A percentile compares a stretch with the other conserved stretches of the same genome.
phyloP scores from a whole-genome alignment of 1,284 basidiomycete species.

The Pseudozyma thailandica region DNA sequence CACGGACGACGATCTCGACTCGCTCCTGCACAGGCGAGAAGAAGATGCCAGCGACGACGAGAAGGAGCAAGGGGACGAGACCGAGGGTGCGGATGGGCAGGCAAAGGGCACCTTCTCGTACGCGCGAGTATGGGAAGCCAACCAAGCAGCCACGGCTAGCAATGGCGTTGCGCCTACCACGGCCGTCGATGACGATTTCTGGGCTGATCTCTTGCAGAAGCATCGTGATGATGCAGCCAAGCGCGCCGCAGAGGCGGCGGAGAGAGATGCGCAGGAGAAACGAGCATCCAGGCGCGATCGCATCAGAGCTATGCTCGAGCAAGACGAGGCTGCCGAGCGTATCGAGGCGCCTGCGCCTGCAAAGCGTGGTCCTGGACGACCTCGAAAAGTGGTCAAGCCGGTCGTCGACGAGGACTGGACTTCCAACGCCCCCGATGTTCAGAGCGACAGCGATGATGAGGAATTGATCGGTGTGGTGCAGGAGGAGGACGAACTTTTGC shows the following conservation, averaged over 20 bases:
- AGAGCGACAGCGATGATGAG: slow-evolving; percentile 35
- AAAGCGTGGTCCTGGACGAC: slow-evolving; percentile 31
- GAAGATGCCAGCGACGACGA: slow-evolving; percentile 46
- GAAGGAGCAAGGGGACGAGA: slow-evolving; percentile 12
- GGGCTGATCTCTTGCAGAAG: slow-evolving; percentile 63
- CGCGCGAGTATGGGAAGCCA: slow-evolving; percentile 66
- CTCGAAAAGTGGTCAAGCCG: slow-evolving; percentile 24
- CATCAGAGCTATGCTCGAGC: slow-evolving; percentile 31
- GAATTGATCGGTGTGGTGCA: slow-evolving; percentile 28
- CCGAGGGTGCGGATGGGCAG: slow-evolving; percentile 23
- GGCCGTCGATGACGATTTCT: slow-evolving; percentile 58
- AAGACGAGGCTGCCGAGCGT: slow-evolving; percentile 13
- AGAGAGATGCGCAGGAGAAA: slow-evolving; percentile 22
- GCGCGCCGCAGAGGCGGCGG: slow-evolving; percentile 26
- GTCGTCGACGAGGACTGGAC: slow-evolving; percentile 32
- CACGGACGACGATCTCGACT: slow-evolving; percentile 65
- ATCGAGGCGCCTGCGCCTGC: slow-evolving; percentile 3
- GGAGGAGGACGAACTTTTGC: slow-evolving; percentile 33
- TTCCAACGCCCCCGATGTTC: slow-evolving; percentile 9
- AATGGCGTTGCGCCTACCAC: slow-evolving; percentile 51
- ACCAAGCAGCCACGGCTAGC: slow-evolving; percentile 22
- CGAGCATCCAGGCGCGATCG: slow-evolving; percentile 35
- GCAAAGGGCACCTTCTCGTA: slow-evolving; percentile 58
- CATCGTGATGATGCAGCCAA: slow-evolving; percentile 53
- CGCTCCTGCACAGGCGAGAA: slow-evolving; percentile 60